Evolutionary conservation across 768 basidiomycete genomes (phyloP).

Genomic region (Pholiota molesta): DNA sequence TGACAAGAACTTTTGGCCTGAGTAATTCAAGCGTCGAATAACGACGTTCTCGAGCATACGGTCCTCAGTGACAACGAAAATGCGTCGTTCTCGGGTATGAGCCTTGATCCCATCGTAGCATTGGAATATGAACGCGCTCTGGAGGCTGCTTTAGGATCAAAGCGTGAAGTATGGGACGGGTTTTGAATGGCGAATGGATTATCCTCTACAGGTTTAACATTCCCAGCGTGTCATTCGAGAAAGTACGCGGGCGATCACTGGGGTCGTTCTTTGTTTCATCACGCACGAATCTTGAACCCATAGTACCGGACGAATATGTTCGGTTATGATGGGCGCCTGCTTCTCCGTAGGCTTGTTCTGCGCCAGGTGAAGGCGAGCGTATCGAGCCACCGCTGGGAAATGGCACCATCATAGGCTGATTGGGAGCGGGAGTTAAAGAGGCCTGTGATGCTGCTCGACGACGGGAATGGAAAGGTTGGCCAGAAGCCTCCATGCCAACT

Average conservation of each 20-base stretch:
- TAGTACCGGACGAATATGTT: constrained; percentile 52
- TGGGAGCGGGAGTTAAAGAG: constrained; percentile 42
- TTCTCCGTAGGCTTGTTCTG: constrained; percentile 18
- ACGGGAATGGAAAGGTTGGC: constrained; percentile 41
- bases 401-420: constrained; percentile 50
- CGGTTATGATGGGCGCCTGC: constrained; percentile 40
- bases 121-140: constrained; percentile 65
- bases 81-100: constrained; percentile 60
- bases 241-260: constrained; percentile 31
- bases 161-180: constrained; percentile 67
- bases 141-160: constrained; percentile 73
- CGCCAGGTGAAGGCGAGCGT: constrained; percentile 50
- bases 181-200: constrained; percentile 74
- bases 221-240: constrained; percentile 49
- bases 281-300: constrained; percentile 49
- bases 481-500: constrained; percentile 44
- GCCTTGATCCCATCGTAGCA: constrained; percentile 66
- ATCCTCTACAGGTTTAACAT: constrained; percentile 44
- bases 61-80: constrained; percentile 42
- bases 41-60: constrained; percentile 49
- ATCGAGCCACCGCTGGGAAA: constrained; percentile 59
- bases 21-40: constrained; percentile 80
- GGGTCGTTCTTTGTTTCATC: constrained; percentile 40
- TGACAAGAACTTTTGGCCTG: constrained; percentile 90
- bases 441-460: constrained; percentile 55